Conservation (phyloP, 805 yeast genomes). For the Saturnispora hagleri region DNA sequence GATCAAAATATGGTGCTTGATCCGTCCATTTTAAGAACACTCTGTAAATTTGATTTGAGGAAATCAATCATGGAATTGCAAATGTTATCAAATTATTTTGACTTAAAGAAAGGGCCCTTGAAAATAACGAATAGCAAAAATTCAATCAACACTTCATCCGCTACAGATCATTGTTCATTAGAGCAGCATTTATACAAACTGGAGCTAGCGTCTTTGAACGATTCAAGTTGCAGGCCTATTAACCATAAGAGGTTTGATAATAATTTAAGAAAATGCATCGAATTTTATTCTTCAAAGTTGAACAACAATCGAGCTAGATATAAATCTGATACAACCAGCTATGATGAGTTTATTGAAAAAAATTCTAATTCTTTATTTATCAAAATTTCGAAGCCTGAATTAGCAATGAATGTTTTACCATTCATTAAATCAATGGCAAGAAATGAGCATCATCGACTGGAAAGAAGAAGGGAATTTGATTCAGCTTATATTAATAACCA, state of each 20-base stretch:
- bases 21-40: constrained; percentile 11
- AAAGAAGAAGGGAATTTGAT: constrained; percentile 1
- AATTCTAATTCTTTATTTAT: constrained; percentile 20
- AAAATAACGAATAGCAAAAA: background rate
- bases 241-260: background rate
- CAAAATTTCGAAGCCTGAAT: constrained; percentile 9
- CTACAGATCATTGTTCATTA: background rate
- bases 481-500: background rate
- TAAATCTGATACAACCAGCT: constrained; percentile 14
- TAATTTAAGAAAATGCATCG: constrained; percentile 9
- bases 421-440: constrained; percentile 25
- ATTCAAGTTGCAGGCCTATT: background rate
- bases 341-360: constrained; percentile 14
- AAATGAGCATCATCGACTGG: constrained; percentile 15
- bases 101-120: background rate
- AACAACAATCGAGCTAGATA: constrained; percentile 20
- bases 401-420: constrained; percentile 21
- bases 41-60: constrained; percentile 19
- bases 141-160: background rate
- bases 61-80: constrained; percentile 25
- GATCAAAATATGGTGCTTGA: constrained; percentile 21
- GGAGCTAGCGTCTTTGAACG: background rate
- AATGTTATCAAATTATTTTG: constrained; percentile 18
- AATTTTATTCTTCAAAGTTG: constrained; percentile 23
- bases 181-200: background rate